Percentiles rank a stretch among this genome's conserved stretches.
Evolutionary conservation across 2,329 filamentous ascomycete species (phyloP).

Genomic region (Gyromitra esculenta): DNA sequence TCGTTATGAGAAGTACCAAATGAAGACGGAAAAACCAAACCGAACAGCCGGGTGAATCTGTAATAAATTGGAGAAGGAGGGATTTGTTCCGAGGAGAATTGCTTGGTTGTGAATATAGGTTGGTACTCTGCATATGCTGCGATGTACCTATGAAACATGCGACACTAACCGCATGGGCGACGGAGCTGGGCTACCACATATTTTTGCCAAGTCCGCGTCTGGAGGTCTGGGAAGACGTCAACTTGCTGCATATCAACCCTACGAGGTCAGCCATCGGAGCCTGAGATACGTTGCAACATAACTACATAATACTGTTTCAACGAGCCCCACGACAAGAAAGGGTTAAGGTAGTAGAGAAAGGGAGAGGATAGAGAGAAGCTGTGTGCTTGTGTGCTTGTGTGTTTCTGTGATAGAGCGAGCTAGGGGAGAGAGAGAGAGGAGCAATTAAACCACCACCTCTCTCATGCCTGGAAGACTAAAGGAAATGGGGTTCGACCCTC

Average conservation of each 20-base stretch:
- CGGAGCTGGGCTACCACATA: not conserved
- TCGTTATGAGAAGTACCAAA: slow-evolving; percentile 16
- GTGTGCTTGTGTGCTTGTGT: not conserved
- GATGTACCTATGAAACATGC: not conserved
- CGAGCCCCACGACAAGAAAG: not conserved
- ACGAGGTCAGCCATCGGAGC: not conserved
- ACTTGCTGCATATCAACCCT: not conserved
- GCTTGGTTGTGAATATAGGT: not conserved
- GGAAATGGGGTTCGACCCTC: slow-evolving; percentile 3
- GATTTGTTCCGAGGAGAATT: slow-evolving; percentile 16
- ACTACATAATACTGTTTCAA: not conserved
- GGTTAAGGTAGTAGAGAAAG: not conserved
- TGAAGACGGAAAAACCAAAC: slow-evolving; percentile 23
- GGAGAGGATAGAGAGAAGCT: not conserved
- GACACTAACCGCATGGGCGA: not conserved
- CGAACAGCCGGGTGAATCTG: slow-evolving; percentile 16
- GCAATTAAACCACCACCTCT: not conserved
- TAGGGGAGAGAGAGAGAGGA: not conserved
- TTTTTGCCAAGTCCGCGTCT: not conserved
- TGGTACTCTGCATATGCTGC: not conserved
- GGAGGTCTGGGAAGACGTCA: not conserved
- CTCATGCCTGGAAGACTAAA: slow-evolving; percentile 45
- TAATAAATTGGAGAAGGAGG: slow-evolving; percentile 15
- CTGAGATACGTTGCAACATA: not conserved
- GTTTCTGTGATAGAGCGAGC: not conserved